Evolutionary conservation across 2,329 filamentous ascomycete species (phyloP).

Genomic region (Colletotrichum australisinense): DNA sequence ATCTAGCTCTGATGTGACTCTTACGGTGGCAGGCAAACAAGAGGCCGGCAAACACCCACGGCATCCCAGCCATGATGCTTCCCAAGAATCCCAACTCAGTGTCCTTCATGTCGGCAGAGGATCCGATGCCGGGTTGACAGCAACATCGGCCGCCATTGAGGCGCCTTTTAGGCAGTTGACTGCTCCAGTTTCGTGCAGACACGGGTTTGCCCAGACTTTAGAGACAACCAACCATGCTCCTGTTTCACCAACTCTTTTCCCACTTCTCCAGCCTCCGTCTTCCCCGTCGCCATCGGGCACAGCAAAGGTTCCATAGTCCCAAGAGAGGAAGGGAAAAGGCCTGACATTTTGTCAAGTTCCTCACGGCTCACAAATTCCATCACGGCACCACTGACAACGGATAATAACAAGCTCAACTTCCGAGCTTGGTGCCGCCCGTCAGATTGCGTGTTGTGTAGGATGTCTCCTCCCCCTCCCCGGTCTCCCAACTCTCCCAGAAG

Average conservation of each 20-base stretch:
- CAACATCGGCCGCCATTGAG: slow-evolving; percentile 9
- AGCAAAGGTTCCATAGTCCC: background rate
- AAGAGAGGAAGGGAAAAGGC: background rate
- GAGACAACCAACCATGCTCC: slow-evolving; percentile 14
- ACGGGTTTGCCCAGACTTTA: slow-evolving; percentile 31
- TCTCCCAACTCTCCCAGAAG: background rate
- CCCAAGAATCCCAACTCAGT: background rate
- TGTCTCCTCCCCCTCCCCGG: background rate
- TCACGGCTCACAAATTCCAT: background rate
- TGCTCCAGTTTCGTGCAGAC: slow-evolving; percentile 34
- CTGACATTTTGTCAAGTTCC: background rate
- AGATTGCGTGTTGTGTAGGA: background rate
- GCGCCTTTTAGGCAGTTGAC: background rate
- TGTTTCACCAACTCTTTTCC: background rate
- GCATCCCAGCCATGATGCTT: background rate
- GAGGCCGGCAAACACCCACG: background rate
- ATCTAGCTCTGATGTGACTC: slow-evolving; percentile 9
- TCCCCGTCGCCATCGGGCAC: background rate
- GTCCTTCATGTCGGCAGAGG: slow-evolving; percentile 2
- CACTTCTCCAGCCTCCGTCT: background rate
- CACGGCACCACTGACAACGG: background rate
- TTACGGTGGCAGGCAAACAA: slow-evolving; percentile 4
- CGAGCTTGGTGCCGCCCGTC: slow-evolving; percentile 5
- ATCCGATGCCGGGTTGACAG: slow-evolving; percentile 21
- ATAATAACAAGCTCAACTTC: background rate